Conservation (phyloP, 306 rosid genomes). For the apple (Malus domestica) region ASM211411v1 NC_041796.1:27346501-27347000, state of each 20-base stretch:
- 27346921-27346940: background rate
- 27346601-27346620: slow-evolving; percentile 66
- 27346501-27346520: slow-evolving; percentile 1
- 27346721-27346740: slow-evolving; percentile 58
- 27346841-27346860: slow-evolving; percentile 1
- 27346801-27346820: slow-evolving; percentile 24
- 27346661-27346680: slow-evolving; percentile 29
- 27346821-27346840: background rate
- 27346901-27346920: background rate
- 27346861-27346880: background rate
- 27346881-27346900: background rate
- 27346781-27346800: slow-evolving; percentile 42
- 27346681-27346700: slow-evolving; percentile 88
- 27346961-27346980: too few relatives aligned
- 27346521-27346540: background rate
- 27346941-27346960: too few relatives aligned
- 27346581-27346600: slow-evolving; percentile 23
- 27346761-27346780: slow-evolving; percentile 33
- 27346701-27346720: slow-evolving; percentile 56
- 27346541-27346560: background rate
- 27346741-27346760: slow-evolving; percentile 57
- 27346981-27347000: too few relatives aligned
- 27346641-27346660: background rate
- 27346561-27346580: slow-evolving; percentile 27
- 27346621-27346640: slow-evolving; percentile 38